These are phyloP conservation scores for Diversispora eburnea DNA, from an alignment of 192 early-diverging fungal species.

Conservation along the genomic window DNA sequence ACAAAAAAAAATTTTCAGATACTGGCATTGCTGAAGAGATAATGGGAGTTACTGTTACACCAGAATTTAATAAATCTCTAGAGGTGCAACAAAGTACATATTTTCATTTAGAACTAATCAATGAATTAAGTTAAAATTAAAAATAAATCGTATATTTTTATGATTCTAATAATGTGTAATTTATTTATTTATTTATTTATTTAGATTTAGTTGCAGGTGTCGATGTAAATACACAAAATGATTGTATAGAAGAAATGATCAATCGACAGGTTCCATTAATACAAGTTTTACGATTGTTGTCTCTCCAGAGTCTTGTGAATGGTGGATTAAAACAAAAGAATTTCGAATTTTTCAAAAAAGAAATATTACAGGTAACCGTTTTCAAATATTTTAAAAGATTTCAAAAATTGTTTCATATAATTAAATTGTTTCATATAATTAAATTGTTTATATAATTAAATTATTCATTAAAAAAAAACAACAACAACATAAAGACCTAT, in stretches of 20 bases:
- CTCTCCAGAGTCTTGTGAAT: constrained; percentile 78
- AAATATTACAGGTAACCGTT: constrained; percentile 66
- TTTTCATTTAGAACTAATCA: background rate
- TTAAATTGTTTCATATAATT: background rate
- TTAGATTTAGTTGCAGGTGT: constrained; percentile 72
- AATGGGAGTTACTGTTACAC: constrained; percentile 69
- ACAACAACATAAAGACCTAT: constrained; percentile 65
- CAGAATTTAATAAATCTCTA: constrained; percentile 77
- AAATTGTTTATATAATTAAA: background rate
- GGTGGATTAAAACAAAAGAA: constrained; percentile 80
- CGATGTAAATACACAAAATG: constrained; percentile 58
- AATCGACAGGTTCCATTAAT: constrained; percentile 67
- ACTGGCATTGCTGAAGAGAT: constrained; percentile 81
- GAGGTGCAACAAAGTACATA: constrained; percentile 84
- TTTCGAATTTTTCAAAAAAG: constrained; percentile 78
- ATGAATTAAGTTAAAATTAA: background rate
- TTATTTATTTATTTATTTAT: constrained; percentile 33
- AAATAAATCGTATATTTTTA: constrained; percentile 26
- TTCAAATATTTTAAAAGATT: background rate
- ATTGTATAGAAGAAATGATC: constrained; percentile 86
- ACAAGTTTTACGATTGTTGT: constrained; percentile 76
- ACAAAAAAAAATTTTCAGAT: constrained; percentile 42
- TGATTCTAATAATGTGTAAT: constrained; percentile 28
- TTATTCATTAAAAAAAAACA: background rate
- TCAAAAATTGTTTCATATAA: background rate